Base-by-base conservation (phyloP, 106 monocot species). In the Allium sativum region DNA sequence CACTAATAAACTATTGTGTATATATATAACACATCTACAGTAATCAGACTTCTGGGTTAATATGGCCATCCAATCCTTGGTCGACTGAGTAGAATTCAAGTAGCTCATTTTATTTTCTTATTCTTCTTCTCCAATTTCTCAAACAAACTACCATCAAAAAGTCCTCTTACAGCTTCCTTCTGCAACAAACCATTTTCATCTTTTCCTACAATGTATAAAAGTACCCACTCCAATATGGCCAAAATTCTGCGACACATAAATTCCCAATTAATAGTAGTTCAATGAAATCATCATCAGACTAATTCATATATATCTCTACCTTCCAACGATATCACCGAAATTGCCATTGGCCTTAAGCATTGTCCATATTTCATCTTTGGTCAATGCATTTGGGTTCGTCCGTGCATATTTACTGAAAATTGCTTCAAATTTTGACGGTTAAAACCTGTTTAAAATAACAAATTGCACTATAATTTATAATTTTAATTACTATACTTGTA, bases 141-240 rank as follows among this genome's bases (percentile, higher is more conserved):
- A 47, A 77, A 77, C 17, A 77, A 45, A 40, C 77, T 77, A 19
- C 77, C 77, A 77, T 77, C 77, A 31, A 55, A 77, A 20, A 48
- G 7, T 0, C 72, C 61, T 21, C 77, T 66, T n/a, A 77, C 53
- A 15, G 55, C 55, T 55, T 77, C 77, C 15, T 54, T 14, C 0
- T 60, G 66, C 53, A 77, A 48, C 42, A 72, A 31, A 3, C 77
- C 77, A 9, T 71, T 19, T 15, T 77, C 60, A 62, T 77, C 72
- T 42, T 72, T 77, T 41, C 45, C 72, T 18, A 77, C 12, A 3
- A 8, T 12, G 61, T 67, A 72, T 18, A 77, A 22, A 31, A 77
- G 22, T 9, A 9, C 1, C 77, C 77, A 77, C 59, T 72, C 71
- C 12, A 15, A 4, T 1, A 54, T 46, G 4, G 7, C 42, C 9